Evolutionary conservation across 2,329 filamentous ascomycete genomes (phyloP), one percentile per base, ranked within the genome.

Genomic region (Plectosphaerella cucumerina): DNA sequence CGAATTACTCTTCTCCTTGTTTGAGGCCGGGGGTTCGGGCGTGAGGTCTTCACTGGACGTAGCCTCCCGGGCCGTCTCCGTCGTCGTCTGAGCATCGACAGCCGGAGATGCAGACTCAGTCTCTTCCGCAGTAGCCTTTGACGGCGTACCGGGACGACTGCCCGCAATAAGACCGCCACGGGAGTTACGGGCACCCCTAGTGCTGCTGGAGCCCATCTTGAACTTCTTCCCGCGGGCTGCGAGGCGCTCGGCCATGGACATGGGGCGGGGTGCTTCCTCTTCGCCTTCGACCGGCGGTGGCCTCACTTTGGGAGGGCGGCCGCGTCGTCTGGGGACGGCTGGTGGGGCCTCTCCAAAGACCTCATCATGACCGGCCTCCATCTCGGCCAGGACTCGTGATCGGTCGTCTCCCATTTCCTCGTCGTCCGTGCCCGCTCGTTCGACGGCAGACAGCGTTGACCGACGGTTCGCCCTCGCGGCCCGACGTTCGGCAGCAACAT

Each of bases 231-330:
- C 80, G 48, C 67, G 71, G 2, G 80, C 65, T 33, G 73, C 77
- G 71, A 81, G 76, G n/a, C 78, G 72, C 57, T 83, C 80, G 35
- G 74, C 72, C 74, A 84, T 75, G 6, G 80, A 82, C 67, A 83
- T 68, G 45, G 77, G 72, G 11, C 20, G 31, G 14, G 41, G 23
- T 8, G n/a, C 39, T 6, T 42, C 39, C 6, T 42, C 39, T 12
- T 20, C 39, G 10, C 11, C n/a, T 15, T 47, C 50, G 10, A 50
- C 41, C 9, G 51, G 50, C 21, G 48, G 52, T 6, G 52, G 43
- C 17, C 17, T 39, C 6, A 26, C 20, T 20, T 49, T 54, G n/a
- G 53, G 54, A 17, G 54, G 54, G 12, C 54, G 50, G 35, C 44
- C 52, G 41, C 48, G 48, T 33, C 33, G 31, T 43, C 52, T 48